A percentile compares a stretch with the other conserved stretches of the same genome.
phyloP scores from a whole-genome alignment of 129 eudicot species.

The Tagetes erecta region DNA sequence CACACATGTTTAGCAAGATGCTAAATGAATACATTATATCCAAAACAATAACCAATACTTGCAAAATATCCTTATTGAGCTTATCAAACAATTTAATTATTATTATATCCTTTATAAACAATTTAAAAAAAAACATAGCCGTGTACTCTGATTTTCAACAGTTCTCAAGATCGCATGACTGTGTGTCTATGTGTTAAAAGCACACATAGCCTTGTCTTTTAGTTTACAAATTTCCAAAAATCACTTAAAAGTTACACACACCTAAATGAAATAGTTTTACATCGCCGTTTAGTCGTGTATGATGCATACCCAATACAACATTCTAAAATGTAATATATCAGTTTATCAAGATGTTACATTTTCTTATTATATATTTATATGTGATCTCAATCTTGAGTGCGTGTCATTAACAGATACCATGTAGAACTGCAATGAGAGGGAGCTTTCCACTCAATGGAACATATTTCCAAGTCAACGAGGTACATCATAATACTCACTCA shows the following conservation, averaged over 20 bases:
- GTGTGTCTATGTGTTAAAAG: neutral
- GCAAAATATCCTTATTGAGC: neutral
- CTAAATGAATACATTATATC: neutral
- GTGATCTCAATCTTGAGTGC: constrained; percentile 11
- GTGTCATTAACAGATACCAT: constrained; percentile 63
- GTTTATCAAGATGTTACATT: neutral
- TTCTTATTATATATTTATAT: neutral
- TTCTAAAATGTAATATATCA: neutral
- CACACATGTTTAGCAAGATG: neutral
- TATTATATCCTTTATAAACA: too few relatives aligned
- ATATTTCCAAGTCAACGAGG: constrained; percentile 96
- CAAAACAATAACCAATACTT: too few relatives aligned
- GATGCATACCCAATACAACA: neutral
- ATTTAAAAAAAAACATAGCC: too few relatives aligned
- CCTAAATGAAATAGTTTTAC: too few relatives aligned
- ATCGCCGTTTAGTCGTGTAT: too few relatives aligned
- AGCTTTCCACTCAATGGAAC: constrained; percentile 94
- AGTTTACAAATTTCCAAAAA: neutral
- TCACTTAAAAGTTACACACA: too few relatives aligned
- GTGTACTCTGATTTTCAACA: neutral
- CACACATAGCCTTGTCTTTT: neutral
- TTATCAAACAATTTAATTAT: neutral
- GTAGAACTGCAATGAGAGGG: constrained; percentile 91
- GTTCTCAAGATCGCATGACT: neutral
- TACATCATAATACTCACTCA: constrained; percentile 29